Evolutionary conservation across 2,329 filamentous ascomycete genomes (phyloP), one percentile per base, ranked within the genome.

Genomic region (Neonectria faginata): DNA sequence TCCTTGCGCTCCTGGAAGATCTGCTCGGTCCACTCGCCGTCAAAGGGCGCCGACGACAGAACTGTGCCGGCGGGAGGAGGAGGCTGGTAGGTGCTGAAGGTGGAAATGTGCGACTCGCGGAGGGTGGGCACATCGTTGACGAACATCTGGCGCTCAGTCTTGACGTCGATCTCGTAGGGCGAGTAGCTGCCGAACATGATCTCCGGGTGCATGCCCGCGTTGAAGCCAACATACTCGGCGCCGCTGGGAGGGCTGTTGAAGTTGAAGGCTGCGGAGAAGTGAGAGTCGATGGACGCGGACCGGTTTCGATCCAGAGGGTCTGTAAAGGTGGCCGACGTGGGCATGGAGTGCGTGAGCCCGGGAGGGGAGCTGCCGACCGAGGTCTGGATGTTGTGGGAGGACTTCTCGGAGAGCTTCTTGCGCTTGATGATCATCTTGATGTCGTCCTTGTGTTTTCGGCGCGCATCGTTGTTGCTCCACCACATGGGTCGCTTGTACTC

Each of bases 401-500:
- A 85, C 88, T 97, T 97, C 82, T 97, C 95, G 27, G 90, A 90
- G 71, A 97, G 86, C 87, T 98, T 98, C 78, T 96, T 98, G 78
- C 91, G 89, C 88, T 97, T 97, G 85, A 99, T 98, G 80, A 95
- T 93, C 80, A 92, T 91, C 86, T 99, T 99, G 86, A 99, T 97
- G 72, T 91, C 84, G 77, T 98, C 96, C 83, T 98, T 99, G 79
- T 97, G 93, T 61, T 90, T 83, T 73, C 91, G 89, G 72, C 96
- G 87, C 76, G 92, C 89, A 68, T 97, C 94, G 76, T 92, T 92
- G 85, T 96, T 97, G 81, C 91, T 92, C 96, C 96, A 99, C 96
- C 96, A 99, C 82, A 92, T 89, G 41, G 96, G 96, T 76, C 94
- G 86, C 86, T 97, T 97, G 84, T 98, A 99, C 84, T 98, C 94